Conservation (phyloP, 2,329 filamentous ascomycete genomes). For the Microcyclosporella mali region DNA sequence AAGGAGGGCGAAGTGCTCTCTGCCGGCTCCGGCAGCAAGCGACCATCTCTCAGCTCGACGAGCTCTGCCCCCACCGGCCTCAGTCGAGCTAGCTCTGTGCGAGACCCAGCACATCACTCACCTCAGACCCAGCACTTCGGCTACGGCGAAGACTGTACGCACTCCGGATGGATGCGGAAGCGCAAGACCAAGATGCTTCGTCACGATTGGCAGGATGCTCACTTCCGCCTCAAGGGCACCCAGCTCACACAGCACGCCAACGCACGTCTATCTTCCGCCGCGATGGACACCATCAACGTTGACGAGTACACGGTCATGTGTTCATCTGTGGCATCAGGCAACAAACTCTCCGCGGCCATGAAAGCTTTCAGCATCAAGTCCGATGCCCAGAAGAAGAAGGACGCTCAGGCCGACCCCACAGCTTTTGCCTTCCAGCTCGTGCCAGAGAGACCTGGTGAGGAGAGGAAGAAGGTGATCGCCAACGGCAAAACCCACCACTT, state of each 20-base stretch:
- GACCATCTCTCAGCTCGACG: conserved; percentile 31
- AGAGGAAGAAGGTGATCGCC: conserved; percentile 21
- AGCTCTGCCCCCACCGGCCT: conserved; percentile 17
- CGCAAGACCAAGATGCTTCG: conserved; percentile 82
- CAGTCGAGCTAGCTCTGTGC: conserved; percentile 12
- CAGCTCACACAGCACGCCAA: conserved; percentile 61
- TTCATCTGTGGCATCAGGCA: conserved; percentile 65
- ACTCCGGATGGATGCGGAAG: conserved; percentile 91
- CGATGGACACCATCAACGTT: conserved; percentile 75
- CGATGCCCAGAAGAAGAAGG: conserved; percentile 38
- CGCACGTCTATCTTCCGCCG: conserved; percentile 51
- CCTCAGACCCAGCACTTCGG: conserved; percentile 26
- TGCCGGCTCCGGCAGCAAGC: conserved; percentile 18
- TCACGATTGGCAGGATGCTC: conserved; percentile 89
- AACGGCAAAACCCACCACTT: conserved; percentile 79
- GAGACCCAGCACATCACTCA: conserved; percentile 30
- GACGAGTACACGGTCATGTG: conserved; percentile 86
- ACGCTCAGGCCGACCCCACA: conserved; percentile 36
- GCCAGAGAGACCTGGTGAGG: conserved; percentile 43
- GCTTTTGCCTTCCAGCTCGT: conserved; percentile 84
- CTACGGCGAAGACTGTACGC: conserved; percentile 37
- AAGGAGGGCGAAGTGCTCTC: conserved; percentile 48
- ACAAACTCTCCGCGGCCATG: conserved; percentile 81
- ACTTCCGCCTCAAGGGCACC: conserved; percentile 69
- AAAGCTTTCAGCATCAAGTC: conserved; percentile 63